Percentiles rank a stretch among this genome's conserved stretches.
Evolutionary conservation across 306 rosid species (phyloP).

Genomic region (Cicer chorassanicum): DNA sequence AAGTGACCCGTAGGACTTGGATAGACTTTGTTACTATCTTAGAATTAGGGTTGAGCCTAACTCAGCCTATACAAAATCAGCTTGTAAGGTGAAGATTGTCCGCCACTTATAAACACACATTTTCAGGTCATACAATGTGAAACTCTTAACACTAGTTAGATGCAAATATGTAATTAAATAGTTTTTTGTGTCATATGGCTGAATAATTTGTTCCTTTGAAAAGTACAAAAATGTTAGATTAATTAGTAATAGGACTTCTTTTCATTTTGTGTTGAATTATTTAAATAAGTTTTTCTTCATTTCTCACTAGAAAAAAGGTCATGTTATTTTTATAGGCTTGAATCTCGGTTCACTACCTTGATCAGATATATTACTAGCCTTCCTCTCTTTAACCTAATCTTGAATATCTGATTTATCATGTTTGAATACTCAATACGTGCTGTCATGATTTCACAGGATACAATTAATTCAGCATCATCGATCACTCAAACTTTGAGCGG

Average conservation of each 20-base stretch:
- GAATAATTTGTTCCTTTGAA: not conserved
- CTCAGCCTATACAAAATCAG: too few relatives aligned
- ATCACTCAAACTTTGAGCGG: conserved; percentile 70
- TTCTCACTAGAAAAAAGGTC: too few relatives aligned
- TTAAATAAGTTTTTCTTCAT: too few relatives aligned
- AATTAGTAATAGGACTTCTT: conserved; percentile 25
- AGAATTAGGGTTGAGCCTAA: too few relatives aligned
- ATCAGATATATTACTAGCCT: not conserved
- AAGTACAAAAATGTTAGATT: not conserved
- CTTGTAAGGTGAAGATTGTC: too few relatives aligned
- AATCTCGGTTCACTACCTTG: conserved; percentile 13
- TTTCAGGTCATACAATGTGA: too few relatives aligned
- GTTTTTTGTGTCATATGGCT: conserved; percentile 1
- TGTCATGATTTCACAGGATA: conserved; percentile 56
- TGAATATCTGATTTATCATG: conserved; percentile 24
- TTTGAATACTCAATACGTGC: conserved; percentile 34
- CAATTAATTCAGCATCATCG: conserved; percentile 73
- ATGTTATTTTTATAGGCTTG: not conserved
- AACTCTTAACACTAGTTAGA: too few relatives aligned
- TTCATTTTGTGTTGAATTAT: not conserved
- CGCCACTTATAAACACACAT: too few relatives aligned
- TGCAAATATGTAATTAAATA: too few relatives aligned
- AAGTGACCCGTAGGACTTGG: too few relatives aligned
- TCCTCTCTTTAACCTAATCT: conserved; percentile 24
- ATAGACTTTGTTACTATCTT: too few relatives aligned